Percentiles rank a stretch among this genome's conserved stretches.
Evolutionary conservation across 768 basidiomycete genomes (phyloP).

Genomic region (Wakefieldia striispora): DNA sequence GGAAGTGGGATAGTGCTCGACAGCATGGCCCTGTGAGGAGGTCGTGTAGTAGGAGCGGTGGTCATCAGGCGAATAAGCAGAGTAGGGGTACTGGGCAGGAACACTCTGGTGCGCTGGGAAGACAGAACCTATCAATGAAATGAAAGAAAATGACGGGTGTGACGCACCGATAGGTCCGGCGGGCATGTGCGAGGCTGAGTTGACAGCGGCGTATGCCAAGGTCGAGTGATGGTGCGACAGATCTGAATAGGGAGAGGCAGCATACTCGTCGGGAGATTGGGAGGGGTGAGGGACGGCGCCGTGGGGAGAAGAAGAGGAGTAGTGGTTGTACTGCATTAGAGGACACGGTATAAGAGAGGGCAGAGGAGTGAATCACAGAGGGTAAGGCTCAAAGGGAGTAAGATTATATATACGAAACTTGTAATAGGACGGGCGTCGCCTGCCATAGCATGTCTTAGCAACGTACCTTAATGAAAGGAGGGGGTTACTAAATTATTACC

Average conservation of each 20-base stretch:
- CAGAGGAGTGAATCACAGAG: constrained; percentile 7
- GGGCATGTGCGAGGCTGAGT: constrained; percentile 16
- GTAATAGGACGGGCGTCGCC: constrained; percentile 36
- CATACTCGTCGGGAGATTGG: constrained; percentile 20
- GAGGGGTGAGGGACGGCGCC: constrained; percentile 17
- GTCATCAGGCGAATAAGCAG: constrained; percentile 22
- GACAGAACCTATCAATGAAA: constrained; percentile 4
- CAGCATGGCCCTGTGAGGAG: constrained; percentile 12
- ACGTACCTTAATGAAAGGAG: constrained; percentile 37
- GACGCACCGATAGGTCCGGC: constrained; percentile 28
- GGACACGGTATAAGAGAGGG: not conserved
- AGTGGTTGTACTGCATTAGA: constrained; percentile 32
- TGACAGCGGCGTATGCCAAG: constrained; percentile 28
- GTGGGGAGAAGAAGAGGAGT: constrained; percentile 20
- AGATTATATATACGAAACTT: constrained; percentile 34
- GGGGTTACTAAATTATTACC: constrained; percentile 39
- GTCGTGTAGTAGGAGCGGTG: constrained; percentile 27
- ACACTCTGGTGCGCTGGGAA: constrained; percentile 22
- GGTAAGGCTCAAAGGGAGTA: constrained; percentile 10
- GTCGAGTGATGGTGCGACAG: constrained; percentile 23
- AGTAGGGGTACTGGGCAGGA: constrained; percentile 17
- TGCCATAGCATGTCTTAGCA: constrained; percentile 36
- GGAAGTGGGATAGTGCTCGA: constrained; percentile 24
- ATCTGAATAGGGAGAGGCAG: constrained; percentile 20
- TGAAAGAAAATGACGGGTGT: constrained; percentile 7